Evolutionary conservation across 371 early-diverging fungal species (phyloP).

Genomic region (Lichtheimia ramosa): DNA sequence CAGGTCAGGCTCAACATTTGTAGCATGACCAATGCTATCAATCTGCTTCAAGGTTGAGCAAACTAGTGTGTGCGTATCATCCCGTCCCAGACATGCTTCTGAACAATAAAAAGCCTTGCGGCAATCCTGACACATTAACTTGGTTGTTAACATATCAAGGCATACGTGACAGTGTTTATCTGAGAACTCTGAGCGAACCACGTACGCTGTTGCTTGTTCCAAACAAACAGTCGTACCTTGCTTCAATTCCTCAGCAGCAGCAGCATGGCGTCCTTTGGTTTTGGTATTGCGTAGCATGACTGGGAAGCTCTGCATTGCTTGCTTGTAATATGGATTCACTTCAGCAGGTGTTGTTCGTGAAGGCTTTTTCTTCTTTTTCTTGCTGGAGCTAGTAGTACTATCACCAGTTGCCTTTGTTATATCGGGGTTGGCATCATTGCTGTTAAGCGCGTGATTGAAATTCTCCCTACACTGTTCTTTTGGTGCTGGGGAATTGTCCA

Average conservation of each 20-base stretch:
- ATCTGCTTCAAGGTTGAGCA: constrained; percentile 50
- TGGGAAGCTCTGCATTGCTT: constrained; percentile 26
- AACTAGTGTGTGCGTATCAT: constrained; percentile 49
- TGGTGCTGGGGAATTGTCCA: too few species aligned
- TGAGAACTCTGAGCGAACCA: constrained; percentile 58
- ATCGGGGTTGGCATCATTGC: too few species aligned
- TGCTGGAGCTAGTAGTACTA: too few species aligned
- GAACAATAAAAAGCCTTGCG: constrained; percentile 64
- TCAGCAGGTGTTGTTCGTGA: too few species aligned
- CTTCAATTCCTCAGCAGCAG: constrained; percentile 47
- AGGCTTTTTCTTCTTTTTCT: too few species aligned
- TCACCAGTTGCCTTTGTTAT: too few species aligned
- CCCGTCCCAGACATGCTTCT: constrained; percentile 46
- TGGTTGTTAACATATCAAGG: constrained; percentile 38
- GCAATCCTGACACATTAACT: constrained; percentile 54
- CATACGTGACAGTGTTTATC: constrained; percentile 64
- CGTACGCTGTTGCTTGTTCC: constrained; percentile 57
- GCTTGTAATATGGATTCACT: constrained; percentile 14
- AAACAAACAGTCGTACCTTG: constrained; percentile 54
- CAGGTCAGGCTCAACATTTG: constrained; percentile 57
- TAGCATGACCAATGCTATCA: constrained; percentile 46
- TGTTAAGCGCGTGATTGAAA: too few species aligned
- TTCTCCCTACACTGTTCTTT: too few species aligned
- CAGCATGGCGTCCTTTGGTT: constrained; percentile 65
- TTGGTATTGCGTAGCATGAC: constrained; percentile 33